phyloP scores from a whole-genome alignment of 2,329 filamentous ascomycete genomes.

The Dactylella cylindrospora region DNA sequence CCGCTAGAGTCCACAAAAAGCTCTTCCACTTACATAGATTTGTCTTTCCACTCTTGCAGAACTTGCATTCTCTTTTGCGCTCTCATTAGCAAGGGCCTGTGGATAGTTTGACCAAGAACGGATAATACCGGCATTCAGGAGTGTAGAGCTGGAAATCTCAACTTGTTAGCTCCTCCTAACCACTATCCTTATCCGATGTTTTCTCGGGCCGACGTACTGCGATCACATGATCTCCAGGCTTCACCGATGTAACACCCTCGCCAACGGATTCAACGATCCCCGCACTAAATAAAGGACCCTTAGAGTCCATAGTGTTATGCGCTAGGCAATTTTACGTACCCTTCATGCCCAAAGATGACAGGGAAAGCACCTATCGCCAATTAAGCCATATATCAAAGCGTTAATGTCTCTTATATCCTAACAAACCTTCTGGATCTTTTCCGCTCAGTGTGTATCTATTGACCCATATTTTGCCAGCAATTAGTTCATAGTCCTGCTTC shows the following conservation, averaged over 20 bases:
- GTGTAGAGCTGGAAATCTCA: slow-evolving; percentile 26
- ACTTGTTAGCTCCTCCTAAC: neutral
- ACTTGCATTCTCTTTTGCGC: slow-evolving; percentile 89
- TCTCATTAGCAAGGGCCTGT: neutral
- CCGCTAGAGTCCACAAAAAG: no score
- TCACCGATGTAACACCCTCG: slow-evolving; percentile 91
- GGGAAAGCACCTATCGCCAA: slow-evolving; percentile 59
- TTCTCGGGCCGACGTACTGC: slow-evolving; percentile 28
- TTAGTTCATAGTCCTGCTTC: slow-evolving; percentile 11
- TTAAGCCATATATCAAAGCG: slow-evolving; percentile 1
- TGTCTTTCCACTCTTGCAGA: slow-evolving; percentile 99
- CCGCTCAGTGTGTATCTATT: slow-evolving; percentile 85
- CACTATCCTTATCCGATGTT: no score
- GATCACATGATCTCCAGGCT: slow-evolving; percentile 77
- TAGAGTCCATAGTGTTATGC: neutral
- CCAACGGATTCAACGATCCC: slow-evolving; percentile 91
- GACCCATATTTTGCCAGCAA: neutral
- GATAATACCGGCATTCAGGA: slow-evolving; percentile 18
- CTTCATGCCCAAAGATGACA: slow-evolving; percentile 84
- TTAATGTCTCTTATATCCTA: neutral
- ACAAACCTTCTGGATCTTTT: slow-evolving; percentile 86
- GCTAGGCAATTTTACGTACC: slow-evolving; percentile 9
- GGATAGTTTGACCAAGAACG: neutral
- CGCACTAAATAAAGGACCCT: slow-evolving; percentile 57
- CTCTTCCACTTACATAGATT: slow-evolving; percentile 70